Conservation (phyloP, 768 basidiomycete genomes). For the Suillus occidentalis region DNA sequence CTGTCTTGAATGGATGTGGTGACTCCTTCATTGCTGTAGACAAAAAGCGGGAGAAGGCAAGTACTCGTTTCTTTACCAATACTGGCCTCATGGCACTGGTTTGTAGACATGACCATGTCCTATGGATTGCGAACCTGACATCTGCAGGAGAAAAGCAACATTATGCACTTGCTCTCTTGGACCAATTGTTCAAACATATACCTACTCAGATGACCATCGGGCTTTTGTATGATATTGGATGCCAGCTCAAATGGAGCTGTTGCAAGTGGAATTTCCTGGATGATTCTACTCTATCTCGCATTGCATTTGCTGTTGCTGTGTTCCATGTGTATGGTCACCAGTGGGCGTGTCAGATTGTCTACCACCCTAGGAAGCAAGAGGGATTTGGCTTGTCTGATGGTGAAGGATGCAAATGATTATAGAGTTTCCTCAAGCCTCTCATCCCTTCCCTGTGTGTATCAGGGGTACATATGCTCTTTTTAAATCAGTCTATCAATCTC, state of each 20-base stretch:
- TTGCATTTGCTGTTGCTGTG: constrained; percentile 30
- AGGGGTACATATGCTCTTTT: constrained; percentile 16
- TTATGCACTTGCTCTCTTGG: constrained; percentile 22
- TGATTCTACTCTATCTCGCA: constrained; percentile 13
- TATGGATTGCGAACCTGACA: constrained; percentile 17
- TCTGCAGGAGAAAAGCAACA: constrained; percentile 22
- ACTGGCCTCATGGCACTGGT: constrained; percentile 24
- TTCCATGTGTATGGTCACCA: constrained; percentile 39
- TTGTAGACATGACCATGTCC: constrained; percentile 7
- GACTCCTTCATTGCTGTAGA: constrained; percentile 27
- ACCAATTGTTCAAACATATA: constrained; percentile 18
- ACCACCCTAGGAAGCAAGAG: constrained; percentile 32
- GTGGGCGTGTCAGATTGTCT: constrained; percentile 35
- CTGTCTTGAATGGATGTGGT: constrained; percentile 34
- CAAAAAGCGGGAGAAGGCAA: constrained; percentile 20
- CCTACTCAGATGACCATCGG: constrained; percentile 16
- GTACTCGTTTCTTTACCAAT: constrained; percentile 17
- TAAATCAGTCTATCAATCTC: neutral
- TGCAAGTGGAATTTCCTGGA: constrained; percentile 4
- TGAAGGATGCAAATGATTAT: constrained; percentile 17
- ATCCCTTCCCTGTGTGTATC: constrained; percentile 20
- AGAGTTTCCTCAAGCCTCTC: constrained; percentile 22
- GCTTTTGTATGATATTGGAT: constrained; percentile 26
- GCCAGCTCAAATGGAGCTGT: constrained; percentile 16
- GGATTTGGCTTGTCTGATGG: constrained; percentile 20